Evolutionary conservation across 2,329 filamentous ascomycete genomes (phyloP).

Genomic region (Botrytis paeoniae): DNA sequence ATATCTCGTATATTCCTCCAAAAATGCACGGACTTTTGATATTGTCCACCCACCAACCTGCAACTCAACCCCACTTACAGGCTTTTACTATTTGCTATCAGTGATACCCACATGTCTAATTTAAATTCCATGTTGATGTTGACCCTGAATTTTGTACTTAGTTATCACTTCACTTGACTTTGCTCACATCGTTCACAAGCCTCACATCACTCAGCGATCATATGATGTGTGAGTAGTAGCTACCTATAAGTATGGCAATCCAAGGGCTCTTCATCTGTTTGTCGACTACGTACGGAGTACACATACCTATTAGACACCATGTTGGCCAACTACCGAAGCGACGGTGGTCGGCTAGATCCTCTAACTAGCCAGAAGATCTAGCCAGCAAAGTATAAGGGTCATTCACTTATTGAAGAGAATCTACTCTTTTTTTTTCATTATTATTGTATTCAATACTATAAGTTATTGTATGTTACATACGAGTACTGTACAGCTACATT

Average conservation of each 20-base stretch:
- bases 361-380: neutral
- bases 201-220: neutral
- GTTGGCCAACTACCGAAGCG: neutral
- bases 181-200: neutral
- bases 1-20: slow-evolving; percentile 14
- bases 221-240: neutral
- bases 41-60: slow-evolving; percentile 10
- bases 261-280: neutral
- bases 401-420: neutral
- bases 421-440: neutral
- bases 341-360: neutral
- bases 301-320: neutral
- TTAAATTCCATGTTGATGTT: neutral
- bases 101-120: neutral
- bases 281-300: neutral
- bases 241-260: neutral
- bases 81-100: neutral
- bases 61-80: slow-evolving; percentile 1
- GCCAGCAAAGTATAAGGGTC: neutral
- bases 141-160: neutral
- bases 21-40: slow-evolving; percentile 16
- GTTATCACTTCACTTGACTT: neutral
- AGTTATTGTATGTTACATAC: neutral
- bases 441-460: neutral
- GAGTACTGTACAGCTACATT: neutral